These are phyloP conservation scores for Telopea speciosissima DNA, from an alignment of 177 flowering plant species.

Conservation along the genomic window DNA sequence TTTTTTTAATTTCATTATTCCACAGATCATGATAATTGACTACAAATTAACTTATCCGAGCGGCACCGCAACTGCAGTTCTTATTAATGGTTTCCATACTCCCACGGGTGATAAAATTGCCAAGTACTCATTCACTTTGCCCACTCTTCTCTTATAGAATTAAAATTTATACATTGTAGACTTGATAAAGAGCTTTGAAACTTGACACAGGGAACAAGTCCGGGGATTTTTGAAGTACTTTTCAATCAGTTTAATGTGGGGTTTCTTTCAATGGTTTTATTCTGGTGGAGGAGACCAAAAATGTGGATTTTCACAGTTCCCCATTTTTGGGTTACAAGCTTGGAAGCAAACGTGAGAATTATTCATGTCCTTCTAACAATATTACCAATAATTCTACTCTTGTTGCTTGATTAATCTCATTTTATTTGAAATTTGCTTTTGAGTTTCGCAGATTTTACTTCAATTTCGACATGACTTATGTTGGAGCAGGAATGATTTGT, in stretches of 20 bases:
- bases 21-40: neutral
- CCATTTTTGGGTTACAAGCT: neutral
- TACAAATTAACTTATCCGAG: neutral
- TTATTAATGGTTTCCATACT: neutral
- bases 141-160: neutral
- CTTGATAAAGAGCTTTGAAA: neutral
- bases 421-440: neutral
- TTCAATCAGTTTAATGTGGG: neutral
- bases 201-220: neutral
- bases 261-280: neutral
- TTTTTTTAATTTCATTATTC: too few relatives aligned
- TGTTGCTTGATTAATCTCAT: neutral
- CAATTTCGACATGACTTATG: constrained; percentile 72
- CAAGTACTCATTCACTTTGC: constrained; percentile 5
- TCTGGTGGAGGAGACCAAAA: neutral
- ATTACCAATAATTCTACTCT: too few relatives aligned
- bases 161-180: too few relatives aligned
- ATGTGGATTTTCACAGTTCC: neutral
- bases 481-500: constrained; percentile 98
- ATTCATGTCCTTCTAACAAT: neutral
- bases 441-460: constrained; percentile 66
- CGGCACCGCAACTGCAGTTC: neutral
- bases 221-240: neutral
- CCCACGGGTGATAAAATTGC: neutral
- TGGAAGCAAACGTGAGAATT: neutral